phyloP scores from a whole-genome alignment of 805 yeast genomes.

The Candida khao-thaluensis region DNA sequence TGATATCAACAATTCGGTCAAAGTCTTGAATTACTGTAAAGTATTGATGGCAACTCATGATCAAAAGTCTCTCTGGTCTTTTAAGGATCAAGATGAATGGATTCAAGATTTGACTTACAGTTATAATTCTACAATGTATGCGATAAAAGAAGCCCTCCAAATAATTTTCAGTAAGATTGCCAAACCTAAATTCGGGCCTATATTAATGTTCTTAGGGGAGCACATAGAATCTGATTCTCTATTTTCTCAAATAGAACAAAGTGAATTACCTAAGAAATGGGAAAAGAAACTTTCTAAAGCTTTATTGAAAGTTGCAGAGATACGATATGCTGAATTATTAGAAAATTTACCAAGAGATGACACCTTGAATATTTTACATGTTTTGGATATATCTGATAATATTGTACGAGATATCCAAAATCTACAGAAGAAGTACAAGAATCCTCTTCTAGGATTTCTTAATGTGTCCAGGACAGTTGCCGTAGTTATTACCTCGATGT shows the following conservation, averaged over 20 bases:
- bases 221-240: slow-evolving; percentile 49
- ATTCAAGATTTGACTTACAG: slow-evolving; percentile 42
- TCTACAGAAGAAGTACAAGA: slow-evolving; percentile 59
- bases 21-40: slow-evolving; percentile 29
- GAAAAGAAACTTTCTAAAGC: slow-evolving; percentile 37
- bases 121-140: slow-evolving; percentile 46
- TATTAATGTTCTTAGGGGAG: slow-evolving; percentile 48
- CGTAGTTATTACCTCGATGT: slow-evolving; percentile 48
- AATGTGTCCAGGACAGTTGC: slow-evolving; percentile 52
- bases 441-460: slow-evolving; percentile 59
- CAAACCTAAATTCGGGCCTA: slow-evolving; percentile 61
- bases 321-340: slow-evolving; percentile 38
- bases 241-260: slow-evolving; percentile 32
- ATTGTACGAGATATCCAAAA: slow-evolving; percentile 49
- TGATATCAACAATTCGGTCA: slow-evolving; percentile 24
- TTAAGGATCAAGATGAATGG: slow-evolving; percentile 53
- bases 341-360: slow-evolving; percentile 58
- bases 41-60: slow-evolving; percentile 23
- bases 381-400: slow-evolving; percentile 54
- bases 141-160: slow-evolving; percentile 43
- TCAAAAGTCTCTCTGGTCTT: slow-evolving; percentile 40
- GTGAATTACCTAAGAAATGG: slow-evolving; percentile 47
- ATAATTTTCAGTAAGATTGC: slow-evolving; percentile 39
- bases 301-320: slow-evolving; percentile 35
- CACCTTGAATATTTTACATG: slow-evolving; percentile 52